Evolutionary conservation across 176 grass and related monocot genomes (phyloP), one percentile per base, ranked within the genome.

Genomic region (Aegilops umbellulata): DNA sequence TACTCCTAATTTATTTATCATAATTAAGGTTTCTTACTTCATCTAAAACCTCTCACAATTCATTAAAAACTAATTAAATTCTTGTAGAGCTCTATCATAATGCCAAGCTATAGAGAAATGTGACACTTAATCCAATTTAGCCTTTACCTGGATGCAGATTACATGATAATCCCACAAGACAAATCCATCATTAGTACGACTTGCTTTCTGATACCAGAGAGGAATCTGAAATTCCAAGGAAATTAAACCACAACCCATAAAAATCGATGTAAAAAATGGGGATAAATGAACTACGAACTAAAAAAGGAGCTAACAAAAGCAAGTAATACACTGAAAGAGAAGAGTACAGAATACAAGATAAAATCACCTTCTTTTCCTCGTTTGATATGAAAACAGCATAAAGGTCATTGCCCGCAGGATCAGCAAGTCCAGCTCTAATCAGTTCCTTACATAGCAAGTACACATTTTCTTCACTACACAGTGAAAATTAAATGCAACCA

Each of bases 121-220:
- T 0, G 22, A 86, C 6, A 24, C 6, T 80, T 80, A 47, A 51
- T 64, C 39, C 13, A 30, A 42, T 83, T 67, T 64, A 36, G 47
- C 19, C 25, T 86, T 86, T 90, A 98, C 93, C 93, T 95, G 91
- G 74, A 95, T 81, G 46, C 96, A 98, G 31, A 95, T 95, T 41
- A 94, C 93, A 88, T 98, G 96, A 89, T 98, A 95, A 87, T 98
- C 96, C 93, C 96, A 98, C 69, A 90, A 27, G 73, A 95, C 89
- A 86, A 95, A 86, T 49, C 90, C 93, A 53, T 92, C 87, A 39
- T 69, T 71, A 85, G 24, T 75, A 79, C 75, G 60, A 68, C 96
- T 92, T 69, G 90, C 93, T 80, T 98, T 98, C 80, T 95, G 96
- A 89, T 94, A 75, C 96, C 96, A 95, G 47, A 98, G 72, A 35